Base-by-base conservation (phyloP, 2,329 filamentous ascomycete species). In the Aspergillus sp. region DNA sequence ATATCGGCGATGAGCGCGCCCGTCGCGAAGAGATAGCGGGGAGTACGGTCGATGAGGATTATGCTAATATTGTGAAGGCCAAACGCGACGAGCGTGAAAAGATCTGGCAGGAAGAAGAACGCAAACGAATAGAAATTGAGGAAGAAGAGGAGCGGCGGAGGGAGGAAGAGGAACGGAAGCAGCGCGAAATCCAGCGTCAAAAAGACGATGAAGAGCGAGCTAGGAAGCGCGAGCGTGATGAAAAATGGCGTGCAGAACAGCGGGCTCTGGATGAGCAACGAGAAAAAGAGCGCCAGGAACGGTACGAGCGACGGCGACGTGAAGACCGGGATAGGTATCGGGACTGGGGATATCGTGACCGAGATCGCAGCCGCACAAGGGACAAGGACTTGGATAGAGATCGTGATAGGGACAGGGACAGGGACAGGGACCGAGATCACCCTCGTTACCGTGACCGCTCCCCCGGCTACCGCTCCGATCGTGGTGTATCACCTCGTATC, bases 1-100 rank as follows among this genome's bases (percentile, higher is more conserved):
- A 88, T 58, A 77, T 87, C 52, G 86, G 86, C n/a, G 80, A 81
- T 9, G 83, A 84, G 52, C 73, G 73, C 6, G 83, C 84, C 6
- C 72, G 74, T 0, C 79, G 81, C 50, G 86, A 88, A 69, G 75
- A 83, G 58, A 64, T 73, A 54, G 76, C 76, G 41, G 86, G 86
- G 3, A 80, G 76, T 62, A 87, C 84, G 65, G 83, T 79, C 1
- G 86, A 88, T 59, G 83, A 85, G 45, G 82, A 84, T 35, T 88
- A 87, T 68, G 80, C 78, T 11, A 74, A 73, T 12, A 79, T 85
- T 60, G 80, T 84, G 15, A 81, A 82, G 31, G 72, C 72, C 40
- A 81, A 82, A 45, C 77, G 81, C 31, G 71, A 80, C 43, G 79
- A 82, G 60, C 79, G 85, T 41, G 81, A 82, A 43, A 77, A 73